These are phyloP conservation scores for Letharia lupina DNA, from an alignment of 495 filamentous ascomycete genomes.

Conservation along the genomic window DNA sequence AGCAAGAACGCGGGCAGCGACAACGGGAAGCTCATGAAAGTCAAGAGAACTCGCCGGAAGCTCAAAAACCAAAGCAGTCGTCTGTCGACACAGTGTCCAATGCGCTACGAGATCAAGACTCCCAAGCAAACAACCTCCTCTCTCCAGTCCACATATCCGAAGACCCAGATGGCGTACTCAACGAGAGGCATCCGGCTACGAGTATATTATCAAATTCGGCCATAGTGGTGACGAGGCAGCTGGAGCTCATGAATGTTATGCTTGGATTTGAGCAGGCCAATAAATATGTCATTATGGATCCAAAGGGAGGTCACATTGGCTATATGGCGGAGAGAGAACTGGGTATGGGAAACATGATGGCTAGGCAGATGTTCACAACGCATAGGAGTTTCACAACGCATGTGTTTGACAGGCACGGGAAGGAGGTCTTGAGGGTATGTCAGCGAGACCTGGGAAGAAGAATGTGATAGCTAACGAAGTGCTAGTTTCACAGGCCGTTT, in stretches of 20 bases:
- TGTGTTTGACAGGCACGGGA: constrained; percentile 58
- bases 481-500: constrained; percentile 58
- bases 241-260: constrained; percentile 65
- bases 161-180: constrained; percentile 54
- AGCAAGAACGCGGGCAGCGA: background rate
- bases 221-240: constrained; percentile 55
- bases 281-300: constrained; percentile 63
- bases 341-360: constrained; percentile 49
- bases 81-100: constrained; percentile 20
- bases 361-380: constrained; percentile 56
- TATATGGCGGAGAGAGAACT: constrained; percentile 62
- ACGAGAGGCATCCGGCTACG: constrained; percentile 51
- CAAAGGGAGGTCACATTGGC: constrained; percentile 57
- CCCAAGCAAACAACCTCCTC: constrained; percentile 41
- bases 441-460: background rate
- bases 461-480: background rate
- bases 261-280: constrained; percentile 68
- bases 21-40: background rate
- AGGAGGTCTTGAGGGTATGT: constrained; percentile 53
- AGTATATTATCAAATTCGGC: constrained; percentile 53
- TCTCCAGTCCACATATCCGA: constrained; percentile 52
- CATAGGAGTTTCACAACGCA: constrained; percentile 63
- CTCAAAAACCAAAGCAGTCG: constrained; percentile 4
- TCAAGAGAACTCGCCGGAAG: background rate
- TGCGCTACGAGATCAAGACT: constrained; percentile 27